These are phyloP conservation scores for Trichosanthes truncata DNA, from an alignment of 306 rosid species.

Conservation along the genomic window DNA sequence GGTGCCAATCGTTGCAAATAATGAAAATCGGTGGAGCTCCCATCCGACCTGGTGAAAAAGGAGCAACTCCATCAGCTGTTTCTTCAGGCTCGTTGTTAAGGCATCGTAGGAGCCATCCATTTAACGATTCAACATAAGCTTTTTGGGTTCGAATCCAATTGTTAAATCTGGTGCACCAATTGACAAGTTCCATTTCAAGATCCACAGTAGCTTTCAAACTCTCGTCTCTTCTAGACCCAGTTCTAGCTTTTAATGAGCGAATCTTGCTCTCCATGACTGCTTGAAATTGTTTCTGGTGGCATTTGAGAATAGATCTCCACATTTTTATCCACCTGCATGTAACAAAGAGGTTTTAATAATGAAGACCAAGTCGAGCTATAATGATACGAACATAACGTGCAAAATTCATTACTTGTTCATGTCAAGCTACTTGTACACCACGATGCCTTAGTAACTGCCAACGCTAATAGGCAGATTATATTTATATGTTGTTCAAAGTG, in stretches of 20 bases:
- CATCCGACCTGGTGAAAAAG: slow-evolving; percentile 81
- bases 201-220: slow-evolving; percentile 80
- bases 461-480: background rate
- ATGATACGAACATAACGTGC: background rate
- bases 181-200: slow-evolving; percentile 89
- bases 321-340: slow-evolving; percentile 72
- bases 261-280: slow-evolving; percentile 86
- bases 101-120: slow-evolving; percentile 82
- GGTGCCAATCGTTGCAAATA: slow-evolving; percentile 86
- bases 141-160: slow-evolving; percentile 80
- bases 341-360: slow-evolving; percentile 13
- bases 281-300: slow-evolving; percentile 91
- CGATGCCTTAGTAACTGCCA: background rate
- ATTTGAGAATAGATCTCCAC: slow-evolving; percentile 90
- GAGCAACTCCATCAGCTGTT: slow-evolving; percentile 76
- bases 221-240: slow-evolving; percentile 52
- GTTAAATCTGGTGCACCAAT: slow-evolving; percentile 80
- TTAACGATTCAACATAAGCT: slow-evolving; percentile 66
- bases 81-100: slow-evolving; percentile 67
- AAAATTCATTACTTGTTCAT: background rate
- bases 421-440: background rate
- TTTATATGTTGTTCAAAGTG: background rate
- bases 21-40: slow-evolving; percentile 85
- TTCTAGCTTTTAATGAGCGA: slow-evolving; percentile 52
- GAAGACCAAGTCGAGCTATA: background rate